These are phyloP conservation scores for Ambispora gerdemannii DNA, from an alignment of 192 early-diverging fungal species.

Conservation along the genomic window DNA sequence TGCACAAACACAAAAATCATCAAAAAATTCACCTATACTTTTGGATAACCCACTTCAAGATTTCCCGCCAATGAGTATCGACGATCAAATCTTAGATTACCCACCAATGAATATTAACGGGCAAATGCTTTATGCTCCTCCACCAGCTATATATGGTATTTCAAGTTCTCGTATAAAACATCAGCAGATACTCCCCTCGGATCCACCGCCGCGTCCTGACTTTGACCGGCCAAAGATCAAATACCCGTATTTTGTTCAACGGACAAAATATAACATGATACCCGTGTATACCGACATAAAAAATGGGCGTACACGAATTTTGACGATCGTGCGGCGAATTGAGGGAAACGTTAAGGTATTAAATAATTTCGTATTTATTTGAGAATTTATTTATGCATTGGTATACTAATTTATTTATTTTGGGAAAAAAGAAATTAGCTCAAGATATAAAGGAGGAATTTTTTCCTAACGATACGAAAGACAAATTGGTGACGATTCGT, in stretches of 20 bases:
- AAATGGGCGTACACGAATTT: constrained; percentile 61
- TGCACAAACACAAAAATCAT: neutral
- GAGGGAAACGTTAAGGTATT: constrained; percentile 63
- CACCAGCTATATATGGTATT: neutral
- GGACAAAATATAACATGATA: constrained; percentile 56
- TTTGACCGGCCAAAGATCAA: neutral
- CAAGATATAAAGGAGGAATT: constrained; percentile 17
- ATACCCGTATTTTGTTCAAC: constrained; percentile 58
- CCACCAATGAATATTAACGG: neutral
- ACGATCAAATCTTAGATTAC: neutral
- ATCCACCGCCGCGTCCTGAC: neutral
- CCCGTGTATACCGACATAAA: constrained; percentile 70
- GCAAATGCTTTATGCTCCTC: neutral
- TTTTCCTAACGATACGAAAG: constrained; percentile 1
- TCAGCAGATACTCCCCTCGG: neutral
- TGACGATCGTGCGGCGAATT: constrained; percentile 68
- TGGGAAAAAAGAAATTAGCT: constrained; percentile 1
- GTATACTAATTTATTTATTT: constrained; percentile 32
- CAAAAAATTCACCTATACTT: neutral
- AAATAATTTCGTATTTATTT: neutral
- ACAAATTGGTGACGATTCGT: neutral
- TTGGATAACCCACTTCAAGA: neutral
- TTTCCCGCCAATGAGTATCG: neutral
- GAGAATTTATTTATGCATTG: constrained; percentile 26
- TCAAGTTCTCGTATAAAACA: neutral